A percentile compares a stretch with the other conserved stretches of the same genome.
Conservation (phyloP, 2,329 filamentous ascomycete species). For the Bipolaris zeicola region DNA sequence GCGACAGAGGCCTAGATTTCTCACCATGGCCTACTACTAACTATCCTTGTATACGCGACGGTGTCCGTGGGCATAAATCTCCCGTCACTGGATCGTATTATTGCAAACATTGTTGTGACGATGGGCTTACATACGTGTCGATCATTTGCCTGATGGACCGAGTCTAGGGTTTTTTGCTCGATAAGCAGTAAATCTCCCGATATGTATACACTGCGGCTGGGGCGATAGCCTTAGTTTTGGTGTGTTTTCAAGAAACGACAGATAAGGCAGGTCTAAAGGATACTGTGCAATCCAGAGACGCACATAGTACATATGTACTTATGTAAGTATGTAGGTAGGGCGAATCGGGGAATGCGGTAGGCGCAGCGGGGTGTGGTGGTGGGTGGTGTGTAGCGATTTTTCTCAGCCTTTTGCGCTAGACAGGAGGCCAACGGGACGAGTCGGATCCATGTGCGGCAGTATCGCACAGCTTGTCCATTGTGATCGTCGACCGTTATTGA, state of each 20-base stretch:
- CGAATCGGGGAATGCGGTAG: conserved; percentile 20
- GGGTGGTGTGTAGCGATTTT: conserved; percentile 6
- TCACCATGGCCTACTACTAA: conserved; percentile 1
- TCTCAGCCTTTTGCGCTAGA: conserved; percentile 23
- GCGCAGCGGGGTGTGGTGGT: conserved; percentile 10
- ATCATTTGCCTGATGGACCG: conserved; percentile 33
- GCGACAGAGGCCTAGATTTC: conserved; percentile 13
- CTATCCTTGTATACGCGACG: conserved; percentile 19
- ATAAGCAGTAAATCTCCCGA: conserved; percentile 8
- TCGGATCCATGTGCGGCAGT: conserved; percentile 40
- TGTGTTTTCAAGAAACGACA: not conserved
- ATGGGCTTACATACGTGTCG: conserved; percentile 30
- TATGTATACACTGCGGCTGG: not conserved
- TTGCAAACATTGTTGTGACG: conserved; percentile 28
- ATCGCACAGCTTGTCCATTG: conserved; percentile 36
- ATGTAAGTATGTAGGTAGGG: conserved; percentile 1
- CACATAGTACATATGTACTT: not conserved
- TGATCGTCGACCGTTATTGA: conserved; percentile 41
- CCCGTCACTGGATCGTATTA: conserved; percentile 21
- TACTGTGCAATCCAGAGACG: conserved; percentile 7
- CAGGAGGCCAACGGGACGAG: conserved; percentile 36
- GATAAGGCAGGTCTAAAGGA: conserved; percentile 2
- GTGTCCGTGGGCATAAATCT: conserved; percentile 14
- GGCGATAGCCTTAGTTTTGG: not conserved
- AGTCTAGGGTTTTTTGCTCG: conserved; percentile 21